Conservation (phyloP, 148 eudicot species). For the Chenopodium formosanum region DNA sequence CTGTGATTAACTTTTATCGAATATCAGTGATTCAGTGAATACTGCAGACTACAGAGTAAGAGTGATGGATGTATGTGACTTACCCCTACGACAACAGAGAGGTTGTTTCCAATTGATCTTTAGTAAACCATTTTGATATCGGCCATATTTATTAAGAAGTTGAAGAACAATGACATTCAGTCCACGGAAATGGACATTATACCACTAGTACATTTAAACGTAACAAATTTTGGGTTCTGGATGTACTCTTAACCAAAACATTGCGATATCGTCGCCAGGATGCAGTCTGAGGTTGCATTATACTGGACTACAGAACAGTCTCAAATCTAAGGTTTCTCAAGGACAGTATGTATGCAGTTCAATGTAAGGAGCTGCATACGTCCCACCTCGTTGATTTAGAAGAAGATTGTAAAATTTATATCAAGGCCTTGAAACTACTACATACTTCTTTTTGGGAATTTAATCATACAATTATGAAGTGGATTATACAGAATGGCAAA, state of each 20-base stretch:
- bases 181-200: neutral
- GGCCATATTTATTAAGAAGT: too few species aligned
- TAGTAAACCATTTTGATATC: too few species aligned
- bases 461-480: conserved; percentile 8
- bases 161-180: neutral
- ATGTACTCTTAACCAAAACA: neutral
- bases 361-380: neutral
- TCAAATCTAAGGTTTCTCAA: neutral
- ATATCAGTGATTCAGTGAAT: too few species aligned
- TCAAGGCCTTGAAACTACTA: neutral
- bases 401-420: neutral
- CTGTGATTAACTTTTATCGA: too few species aligned
- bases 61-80: too few species aligned
- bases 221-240: too few species aligned
- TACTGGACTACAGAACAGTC: neutral
- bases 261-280: neutral
- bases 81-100: too few species aligned
- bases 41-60: too few species aligned
- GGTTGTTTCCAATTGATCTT: too few species aligned
- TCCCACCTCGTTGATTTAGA: neutral
- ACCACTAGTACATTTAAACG: neutral
- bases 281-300: neutral
- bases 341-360: neutral
- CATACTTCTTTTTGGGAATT: neutral
- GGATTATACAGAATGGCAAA: conserved; percentile 17